Conservation (phyloP, 2,329 filamentous ascomycete species). For the Purpureocillium lavendulum region DNA sequence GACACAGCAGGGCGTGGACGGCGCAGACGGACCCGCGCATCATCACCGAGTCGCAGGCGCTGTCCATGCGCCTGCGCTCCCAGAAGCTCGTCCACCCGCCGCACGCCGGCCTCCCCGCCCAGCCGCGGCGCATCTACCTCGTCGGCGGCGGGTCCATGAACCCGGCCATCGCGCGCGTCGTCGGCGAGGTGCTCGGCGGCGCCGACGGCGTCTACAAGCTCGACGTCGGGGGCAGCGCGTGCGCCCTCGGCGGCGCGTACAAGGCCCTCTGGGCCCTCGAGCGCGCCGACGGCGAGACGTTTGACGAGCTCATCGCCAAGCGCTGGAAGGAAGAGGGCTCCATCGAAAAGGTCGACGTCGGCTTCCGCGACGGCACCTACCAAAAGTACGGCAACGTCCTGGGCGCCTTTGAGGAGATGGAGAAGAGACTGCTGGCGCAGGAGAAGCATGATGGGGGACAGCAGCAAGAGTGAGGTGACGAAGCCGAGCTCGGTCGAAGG, state of each 20-base stretch:
- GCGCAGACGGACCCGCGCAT: constrained; percentile 66
- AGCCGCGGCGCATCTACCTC: constrained; percentile 85
- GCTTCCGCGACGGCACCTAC: constrained; percentile 69
- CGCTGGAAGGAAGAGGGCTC: constrained; percentile 83
- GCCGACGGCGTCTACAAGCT: constrained; percentile 86
- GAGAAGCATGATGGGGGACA: constrained; percentile 11
- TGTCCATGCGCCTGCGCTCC: constrained; percentile 82
- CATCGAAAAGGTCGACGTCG: constrained; percentile 72
- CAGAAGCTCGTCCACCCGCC: constrained; percentile 61
- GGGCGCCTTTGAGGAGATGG: constrained; percentile 69
- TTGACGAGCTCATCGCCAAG: constrained; percentile 77
- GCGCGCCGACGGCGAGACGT: constrained; percentile 59
- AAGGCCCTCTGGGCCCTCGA: constrained; percentile 93
- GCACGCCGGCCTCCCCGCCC: constrained; percentile 55
- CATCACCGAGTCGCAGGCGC: constrained; percentile 91
- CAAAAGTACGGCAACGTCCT: constrained; percentile 71
- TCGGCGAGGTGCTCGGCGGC: constrained; percentile 83
- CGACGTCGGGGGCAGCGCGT: constrained; percentile 91
- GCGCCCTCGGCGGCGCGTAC: constrained; percentile 87
- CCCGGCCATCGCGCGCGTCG: constrained; percentile 74
- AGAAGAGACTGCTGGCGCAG: constrained; percentile 50
- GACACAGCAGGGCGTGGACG: constrained; percentile 28
- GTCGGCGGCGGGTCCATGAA: constrained; percentile 90
- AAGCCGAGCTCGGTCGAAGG: background rate
- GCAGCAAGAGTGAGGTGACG: too few relatives aligned